These are phyloP conservation scores for Ramalina peruviana DNA, from an alignment of 495 filamentous ascomycete genomes.

Conservation along the genomic window DNA sequence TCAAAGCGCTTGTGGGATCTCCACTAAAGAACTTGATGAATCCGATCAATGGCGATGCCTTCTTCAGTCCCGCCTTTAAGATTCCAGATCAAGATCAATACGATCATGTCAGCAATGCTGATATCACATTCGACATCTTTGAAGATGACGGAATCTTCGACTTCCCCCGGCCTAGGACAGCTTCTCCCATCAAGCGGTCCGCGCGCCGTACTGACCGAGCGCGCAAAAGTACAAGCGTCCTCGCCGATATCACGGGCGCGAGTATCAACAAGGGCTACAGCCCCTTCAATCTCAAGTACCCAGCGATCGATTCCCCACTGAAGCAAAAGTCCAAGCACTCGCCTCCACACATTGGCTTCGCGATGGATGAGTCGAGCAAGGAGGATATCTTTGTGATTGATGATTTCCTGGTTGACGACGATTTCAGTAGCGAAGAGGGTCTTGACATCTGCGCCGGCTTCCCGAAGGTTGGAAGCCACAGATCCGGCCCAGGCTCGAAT, in stretches of 20 bases:
- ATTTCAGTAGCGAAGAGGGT: slow-evolving; percentile 47
- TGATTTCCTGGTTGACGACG: slow-evolving; percentile 43
- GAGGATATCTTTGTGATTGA: slow-evolving; percentile 52
- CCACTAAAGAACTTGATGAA: slow-evolving; percentile 55
- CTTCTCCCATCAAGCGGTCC: slow-evolving; percentile 67
- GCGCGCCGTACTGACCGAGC: slow-evolving; percentile 47
- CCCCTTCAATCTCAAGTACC: slow-evolving; percentile 14
- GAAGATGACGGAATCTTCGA: slow-evolving; percentile 41
- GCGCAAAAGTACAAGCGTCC: slow-evolving; percentile 39
- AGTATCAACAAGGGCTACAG: slow-evolving; percentile 36
- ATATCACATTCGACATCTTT: slow-evolving; percentile 56
- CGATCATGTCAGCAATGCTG: slow-evolving; percentile 35
- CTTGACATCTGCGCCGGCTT: slow-evolving; percentile 83
- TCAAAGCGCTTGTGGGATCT: slow-evolving; percentile 78
- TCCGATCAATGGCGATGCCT: slow-evolving; percentile 45
- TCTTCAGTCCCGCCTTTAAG: slow-evolving; percentile 70
- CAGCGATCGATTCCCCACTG: slow-evolving; percentile 26
- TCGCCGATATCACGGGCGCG: slow-evolving; percentile 50
- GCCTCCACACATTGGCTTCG: slow-evolving; percentile 37
- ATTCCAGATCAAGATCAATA: slow-evolving; percentile 26
- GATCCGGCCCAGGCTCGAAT: slow-evolving; percentile 22
- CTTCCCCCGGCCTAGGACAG: slow-evolving; percentile 38
- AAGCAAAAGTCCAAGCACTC: slow-evolving; percentile 36
- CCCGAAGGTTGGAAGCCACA: slow-evolving; percentile 62
- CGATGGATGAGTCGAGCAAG: slow-evolving; percentile 35